Evolutionary conservation across 495 filamentous ascomycete genomes (phyloP).

Genomic region (Penicillium angulare): DNA sequence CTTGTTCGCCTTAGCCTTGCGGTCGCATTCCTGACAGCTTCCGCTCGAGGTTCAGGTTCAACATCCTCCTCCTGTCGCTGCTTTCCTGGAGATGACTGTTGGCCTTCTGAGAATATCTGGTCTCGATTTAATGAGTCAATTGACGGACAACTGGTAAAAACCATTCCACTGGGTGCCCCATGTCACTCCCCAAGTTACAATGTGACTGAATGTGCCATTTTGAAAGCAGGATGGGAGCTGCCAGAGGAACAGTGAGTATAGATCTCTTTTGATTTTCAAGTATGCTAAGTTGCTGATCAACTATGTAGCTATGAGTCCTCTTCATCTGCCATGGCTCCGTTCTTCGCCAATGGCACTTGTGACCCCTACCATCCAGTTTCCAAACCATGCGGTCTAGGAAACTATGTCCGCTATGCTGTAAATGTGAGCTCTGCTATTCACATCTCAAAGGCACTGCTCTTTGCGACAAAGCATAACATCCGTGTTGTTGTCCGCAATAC

Average conservation of each 20-base stretch:
- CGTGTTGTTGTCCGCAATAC: constrained; percentile 67
- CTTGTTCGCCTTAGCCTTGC: too few relatives aligned
- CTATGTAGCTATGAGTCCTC: constrained; percentile 29
- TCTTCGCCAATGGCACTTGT: constrained; percentile 49
- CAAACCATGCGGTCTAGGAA: constrained; percentile 55
- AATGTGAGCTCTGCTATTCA: constrained; percentile 33
- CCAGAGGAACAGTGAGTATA: constrained; percentile 32
- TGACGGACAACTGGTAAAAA: constrained; percentile 43
- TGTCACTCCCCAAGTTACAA: constrained; percentile 47
- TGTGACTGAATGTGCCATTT: constrained; percentile 21
- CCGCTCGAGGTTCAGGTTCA: too few relatives aligned
- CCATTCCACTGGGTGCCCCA: constrained; percentile 39
- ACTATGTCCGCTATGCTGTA: constrained; percentile 54
- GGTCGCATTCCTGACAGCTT: too few relatives aligned
- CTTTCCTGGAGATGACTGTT: constrained; percentile 42
- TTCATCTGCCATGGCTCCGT: constrained; percentile 44
- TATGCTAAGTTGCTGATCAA: constrained; percentile 1
- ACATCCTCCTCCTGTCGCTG: constrained; percentile 22
- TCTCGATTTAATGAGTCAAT: constrained; percentile 40
- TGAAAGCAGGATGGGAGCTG: constrained; percentile 27
- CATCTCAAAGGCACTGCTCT: constrained; percentile 39
- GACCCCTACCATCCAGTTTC: constrained; percentile 51
- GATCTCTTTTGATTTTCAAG: background rate
- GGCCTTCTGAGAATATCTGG: constrained; percentile 46
- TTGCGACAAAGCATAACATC: constrained; percentile 53